Conservation (phyloP, 2,329 filamentous ascomycete species). For the Colletotrichum tropicale region DNA sequence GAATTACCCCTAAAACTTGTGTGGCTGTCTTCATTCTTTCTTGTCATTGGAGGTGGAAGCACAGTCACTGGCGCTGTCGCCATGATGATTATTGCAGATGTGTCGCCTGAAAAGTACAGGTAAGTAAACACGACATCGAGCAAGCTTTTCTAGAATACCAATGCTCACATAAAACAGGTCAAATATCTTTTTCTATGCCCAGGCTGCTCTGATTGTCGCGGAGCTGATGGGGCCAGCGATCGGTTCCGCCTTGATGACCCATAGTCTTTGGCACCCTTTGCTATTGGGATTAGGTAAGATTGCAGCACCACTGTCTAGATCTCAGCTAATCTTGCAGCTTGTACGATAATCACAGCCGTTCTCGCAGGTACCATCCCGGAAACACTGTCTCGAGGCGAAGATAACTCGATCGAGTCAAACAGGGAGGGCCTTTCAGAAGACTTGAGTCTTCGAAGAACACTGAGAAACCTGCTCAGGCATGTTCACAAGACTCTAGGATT, state of each 20-base stretch:
- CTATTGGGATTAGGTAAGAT: neutral
- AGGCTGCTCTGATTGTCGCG: neutral
- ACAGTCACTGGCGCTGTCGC: neutral
- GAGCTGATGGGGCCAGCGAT: neutral
- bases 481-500: neutral
- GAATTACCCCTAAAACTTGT: neutral
- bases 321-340: neutral
- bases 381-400: neutral
- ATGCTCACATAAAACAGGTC: neutral
- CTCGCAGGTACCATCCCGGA: neutral
- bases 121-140: neutral
- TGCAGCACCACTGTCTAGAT: accelerated
- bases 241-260: neutral
- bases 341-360: neutral
- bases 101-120: neutral
- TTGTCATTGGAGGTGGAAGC: neutral
- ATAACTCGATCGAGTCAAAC: neutral
- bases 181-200: neutral
- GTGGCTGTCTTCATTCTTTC: neutral
- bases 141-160: neutral
- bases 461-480: neutral
- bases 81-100: neutral
- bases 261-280: neutral
- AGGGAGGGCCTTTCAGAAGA: neutral
- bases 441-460: neutral